Percentiles rank a stretch among this genome's conserved stretches.
Conservation (phyloP, 257 asterid genomes). For the Jacaranda mimosifolia region DNA sequence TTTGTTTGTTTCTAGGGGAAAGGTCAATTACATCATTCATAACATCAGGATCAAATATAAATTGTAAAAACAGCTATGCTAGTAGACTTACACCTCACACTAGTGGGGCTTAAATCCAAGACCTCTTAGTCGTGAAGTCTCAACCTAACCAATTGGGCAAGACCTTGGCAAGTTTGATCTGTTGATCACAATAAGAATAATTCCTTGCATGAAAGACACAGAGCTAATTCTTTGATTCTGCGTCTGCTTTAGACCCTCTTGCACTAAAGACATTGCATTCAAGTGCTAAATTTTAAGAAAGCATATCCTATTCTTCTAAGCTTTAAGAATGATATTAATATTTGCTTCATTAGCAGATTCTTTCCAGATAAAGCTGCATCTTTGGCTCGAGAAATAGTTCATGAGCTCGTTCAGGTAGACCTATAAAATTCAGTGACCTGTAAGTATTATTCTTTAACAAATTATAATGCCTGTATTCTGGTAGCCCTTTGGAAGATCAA, state of each 20-base stretch:
- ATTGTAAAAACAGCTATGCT: no score
- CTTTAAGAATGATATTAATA: neutral
- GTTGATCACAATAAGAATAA: neutral
- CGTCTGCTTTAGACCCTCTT: neutral
- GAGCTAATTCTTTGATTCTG: neutral
- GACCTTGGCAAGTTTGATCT: no score
- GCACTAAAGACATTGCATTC: neutral
- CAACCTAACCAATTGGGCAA: no score
- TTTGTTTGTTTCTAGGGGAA: neutral
- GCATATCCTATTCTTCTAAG: neutral
- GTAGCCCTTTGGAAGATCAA: neutral
- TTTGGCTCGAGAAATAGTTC: slow-evolving; percentile 66
- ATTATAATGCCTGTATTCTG: neutral
- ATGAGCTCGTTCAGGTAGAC: slow-evolving; percentile 66
- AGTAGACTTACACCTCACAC: no score
- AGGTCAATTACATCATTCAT: no score
- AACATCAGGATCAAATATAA: no score
- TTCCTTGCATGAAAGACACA: neutral
- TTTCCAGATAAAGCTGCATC: slow-evolving; percentile 78
- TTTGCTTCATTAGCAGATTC: slow-evolving; percentile 54
- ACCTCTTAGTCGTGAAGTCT: no score
- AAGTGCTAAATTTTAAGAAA: neutral
- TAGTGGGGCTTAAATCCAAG: no score
- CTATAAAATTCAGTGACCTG: neutral
- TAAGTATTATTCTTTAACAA: neutral